phyloP scores from a whole-genome alignment of 2,329 filamentous ascomycete species.

The Verticillium nonalfalfae region DNA sequence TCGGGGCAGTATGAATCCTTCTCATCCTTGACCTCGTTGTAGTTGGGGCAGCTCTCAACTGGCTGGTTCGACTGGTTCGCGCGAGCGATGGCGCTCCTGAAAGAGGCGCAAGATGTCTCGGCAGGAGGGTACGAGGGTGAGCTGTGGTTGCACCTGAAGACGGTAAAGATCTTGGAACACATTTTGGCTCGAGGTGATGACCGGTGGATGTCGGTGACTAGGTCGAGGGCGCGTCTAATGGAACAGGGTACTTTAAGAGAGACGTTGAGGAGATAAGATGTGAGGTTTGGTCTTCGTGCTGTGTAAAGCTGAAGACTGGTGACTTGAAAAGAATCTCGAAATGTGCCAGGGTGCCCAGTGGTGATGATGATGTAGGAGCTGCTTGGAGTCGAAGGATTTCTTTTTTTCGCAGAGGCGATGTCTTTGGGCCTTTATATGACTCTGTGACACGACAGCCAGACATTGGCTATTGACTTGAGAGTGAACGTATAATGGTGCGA shows the following conservation, averaged over 20 bases:
- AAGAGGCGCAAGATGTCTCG: background rate
- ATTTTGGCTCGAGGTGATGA: background rate
- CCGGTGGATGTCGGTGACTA: too few relatives aligned
- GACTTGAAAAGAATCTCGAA: background rate
- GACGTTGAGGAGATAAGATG: too few relatives aligned
- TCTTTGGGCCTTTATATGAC: conserved; percentile 10
- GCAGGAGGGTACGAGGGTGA: background rate
- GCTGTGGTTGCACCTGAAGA: conserved; percentile 4
- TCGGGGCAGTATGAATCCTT: conserved; percentile 2
- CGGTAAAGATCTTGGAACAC: conserved; percentile 5
- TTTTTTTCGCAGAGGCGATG: background rate
- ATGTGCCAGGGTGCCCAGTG: background rate
- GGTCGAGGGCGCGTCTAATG: too few relatives aligned
- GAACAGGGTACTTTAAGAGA: too few relatives aligned
- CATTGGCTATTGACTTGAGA: conserved; percentile 11
- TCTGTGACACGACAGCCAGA: conserved; percentile 9
- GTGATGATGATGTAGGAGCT: background rate
- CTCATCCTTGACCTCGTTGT: background rate
- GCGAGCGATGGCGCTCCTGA: conserved; percentile 2
- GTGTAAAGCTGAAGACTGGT: background rate
- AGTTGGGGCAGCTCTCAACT: background rate
- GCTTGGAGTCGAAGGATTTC: background rate
- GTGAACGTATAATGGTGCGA: conserved; percentile 8
- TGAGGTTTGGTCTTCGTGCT: too few relatives aligned
- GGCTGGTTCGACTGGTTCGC: conserved; percentile 1